A percentile compares a stretch with the other conserved stretches of the same genome.
Evolutionary conservation across 2,329 filamentous ascomycete species (phyloP).

Genomic region (Emmonsiellopsis sp.): DNA sequence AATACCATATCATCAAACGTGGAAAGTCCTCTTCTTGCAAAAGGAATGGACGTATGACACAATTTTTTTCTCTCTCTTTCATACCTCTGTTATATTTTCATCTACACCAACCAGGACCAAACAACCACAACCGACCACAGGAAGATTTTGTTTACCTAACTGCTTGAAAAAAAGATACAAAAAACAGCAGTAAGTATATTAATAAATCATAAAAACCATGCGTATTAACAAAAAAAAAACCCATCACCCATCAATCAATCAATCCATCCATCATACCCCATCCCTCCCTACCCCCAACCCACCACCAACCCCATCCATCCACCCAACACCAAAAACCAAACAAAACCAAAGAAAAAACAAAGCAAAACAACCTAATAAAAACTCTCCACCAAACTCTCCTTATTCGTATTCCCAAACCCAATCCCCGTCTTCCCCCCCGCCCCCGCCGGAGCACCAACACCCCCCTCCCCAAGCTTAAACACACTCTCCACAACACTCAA

Average conservation of each 20-base stretch:
- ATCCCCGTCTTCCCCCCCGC: constrained; percentile 58
- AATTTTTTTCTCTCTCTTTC: neutral
- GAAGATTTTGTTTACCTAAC: no score
- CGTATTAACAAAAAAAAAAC: neutral
- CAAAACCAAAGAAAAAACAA: constrained; percentile 8
- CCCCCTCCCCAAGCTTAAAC: constrained; percentile 84
- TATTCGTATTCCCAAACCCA: constrained; percentile 50
- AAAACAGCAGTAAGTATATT: no score
- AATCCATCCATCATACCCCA: neutral
- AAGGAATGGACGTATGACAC: neutral
- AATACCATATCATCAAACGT: no score
- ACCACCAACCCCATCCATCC: no score
- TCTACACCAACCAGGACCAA: neutral
- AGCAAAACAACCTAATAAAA: constrained; percentile 61
- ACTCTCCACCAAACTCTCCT: constrained; percentile 97
- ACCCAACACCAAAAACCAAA: neutral
- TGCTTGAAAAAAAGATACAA: no score
- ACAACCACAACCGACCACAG: neutral
- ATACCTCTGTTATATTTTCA: no score
- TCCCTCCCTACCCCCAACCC: no score
- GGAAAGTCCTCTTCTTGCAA: neutral
- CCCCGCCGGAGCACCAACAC: constrained; percentile 34
- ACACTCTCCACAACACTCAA: constrained; percentile 93
- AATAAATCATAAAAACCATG: neutral
- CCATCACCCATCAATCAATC: neutral